phyloP scores from a whole-genome alignment of 345 rosid species.

The Populus davidiana region DNA sequence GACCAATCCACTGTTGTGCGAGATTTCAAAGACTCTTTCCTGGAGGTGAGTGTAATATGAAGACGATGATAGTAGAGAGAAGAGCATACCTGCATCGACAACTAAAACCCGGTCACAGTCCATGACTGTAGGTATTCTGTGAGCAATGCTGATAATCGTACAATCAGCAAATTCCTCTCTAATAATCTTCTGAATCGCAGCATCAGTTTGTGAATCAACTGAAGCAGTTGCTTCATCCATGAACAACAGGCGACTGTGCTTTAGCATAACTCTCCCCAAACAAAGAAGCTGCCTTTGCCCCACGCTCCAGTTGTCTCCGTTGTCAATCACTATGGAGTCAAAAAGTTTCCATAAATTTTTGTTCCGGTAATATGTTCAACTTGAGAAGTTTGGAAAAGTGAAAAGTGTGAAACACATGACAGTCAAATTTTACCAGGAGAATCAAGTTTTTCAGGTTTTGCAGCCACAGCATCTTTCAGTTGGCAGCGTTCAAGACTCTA shows the following conservation, averaged over 20 bases:
- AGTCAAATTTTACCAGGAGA: conserved; percentile 47
- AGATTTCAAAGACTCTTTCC: not conserved
- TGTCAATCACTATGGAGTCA: conserved; percentile 64
- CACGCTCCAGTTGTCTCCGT: conserved; percentile 96
- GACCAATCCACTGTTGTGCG: not conserved
- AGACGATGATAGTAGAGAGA: not conserved
- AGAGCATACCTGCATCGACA: conserved; percentile 59
- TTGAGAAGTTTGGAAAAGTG: not conserved
- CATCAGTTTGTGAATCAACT: conserved; percentile 87
- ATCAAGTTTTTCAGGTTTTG: conserved; percentile 79
- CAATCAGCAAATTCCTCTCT: conserved; percentile 80
- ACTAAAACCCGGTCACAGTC: conserved; percentile 90
- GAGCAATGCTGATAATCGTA: conserved; percentile 93
- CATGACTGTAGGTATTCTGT: conserved; percentile 96
- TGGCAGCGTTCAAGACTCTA: conserved; percentile 93
- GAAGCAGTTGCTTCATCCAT: conserved; percentile 98
- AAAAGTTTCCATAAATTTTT: not conserved
- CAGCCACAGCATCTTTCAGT: conserved; percentile 66
- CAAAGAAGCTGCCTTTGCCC: conserved; percentile 96
- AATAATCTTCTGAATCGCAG: conserved; percentile 80
- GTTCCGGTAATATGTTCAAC: not conserved
- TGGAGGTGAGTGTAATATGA: not conserved
- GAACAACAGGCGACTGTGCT: conserved; percentile 70
- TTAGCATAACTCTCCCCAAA: conserved; percentile 85
- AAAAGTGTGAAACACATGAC: not conserved